A percentile compares a stretch with the other conserved stretches of the same genome.
Evolutionary conservation across 2,329 filamentous ascomycete species (phyloP).

Genomic region (Colletotrichum incanum): DNA sequence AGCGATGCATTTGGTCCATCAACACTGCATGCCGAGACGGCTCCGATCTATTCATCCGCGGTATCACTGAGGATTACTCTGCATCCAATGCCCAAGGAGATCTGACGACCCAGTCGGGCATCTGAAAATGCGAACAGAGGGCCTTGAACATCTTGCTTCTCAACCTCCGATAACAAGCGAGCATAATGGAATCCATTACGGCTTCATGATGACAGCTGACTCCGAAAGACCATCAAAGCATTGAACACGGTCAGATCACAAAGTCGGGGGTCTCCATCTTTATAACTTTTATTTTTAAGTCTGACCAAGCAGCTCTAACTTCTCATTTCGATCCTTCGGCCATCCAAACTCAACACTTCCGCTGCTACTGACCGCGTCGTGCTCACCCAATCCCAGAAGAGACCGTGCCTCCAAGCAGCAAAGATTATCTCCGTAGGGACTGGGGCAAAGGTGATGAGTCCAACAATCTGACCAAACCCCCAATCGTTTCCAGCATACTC

Average conservation of each 20-base stretch:
- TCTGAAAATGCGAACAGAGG: background rate
- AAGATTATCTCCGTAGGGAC: slow-evolving; percentile 32
- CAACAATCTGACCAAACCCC: slow-evolving; percentile 48
- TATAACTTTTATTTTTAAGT: background rate
- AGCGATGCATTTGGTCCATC: background rate
- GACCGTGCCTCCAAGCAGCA: background rate
- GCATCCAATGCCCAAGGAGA: background rate
- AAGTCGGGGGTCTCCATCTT: background rate
- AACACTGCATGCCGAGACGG: background rate
- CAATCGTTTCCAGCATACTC: slow-evolving; percentile 36
- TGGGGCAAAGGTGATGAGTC: slow-evolving; percentile 46
- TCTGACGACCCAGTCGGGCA: background rate
- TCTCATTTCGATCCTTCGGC: background rate
- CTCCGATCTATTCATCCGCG: background rate
- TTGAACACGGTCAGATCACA: background rate
- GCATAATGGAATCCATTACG: background rate
- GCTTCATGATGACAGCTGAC: background rate
- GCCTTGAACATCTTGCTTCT: background rate
- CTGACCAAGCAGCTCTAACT: background rate
- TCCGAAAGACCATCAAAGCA: background rate
- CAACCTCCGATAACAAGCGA: background rate
- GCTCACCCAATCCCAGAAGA: background rate
- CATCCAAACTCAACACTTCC: background rate
- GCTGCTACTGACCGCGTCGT: background rate
- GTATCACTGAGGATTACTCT: background rate